A percentile compares a stretch with the other conserved stretches of the same genome.
Evolutionary conservation across 78 protist species (phyloP).

Genomic region (Planoprotostelium fungivorum): DNA sequence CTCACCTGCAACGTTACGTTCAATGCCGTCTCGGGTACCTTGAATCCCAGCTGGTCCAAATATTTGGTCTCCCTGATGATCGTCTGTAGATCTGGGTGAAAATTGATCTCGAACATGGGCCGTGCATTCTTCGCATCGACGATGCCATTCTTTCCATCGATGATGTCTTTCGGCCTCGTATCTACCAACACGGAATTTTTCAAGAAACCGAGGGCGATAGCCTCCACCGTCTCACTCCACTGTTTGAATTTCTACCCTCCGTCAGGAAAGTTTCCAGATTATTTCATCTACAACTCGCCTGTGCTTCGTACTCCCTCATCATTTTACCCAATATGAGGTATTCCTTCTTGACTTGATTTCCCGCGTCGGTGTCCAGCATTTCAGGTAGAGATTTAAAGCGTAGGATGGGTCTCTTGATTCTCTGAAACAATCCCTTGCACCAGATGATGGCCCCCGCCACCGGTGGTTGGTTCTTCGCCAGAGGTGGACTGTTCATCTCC

Average conservation of each 20-base stretch:
- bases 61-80: slow-evolving; percentile 81
- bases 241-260: background rate
- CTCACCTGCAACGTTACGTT: slow-evolving; percentile 72
- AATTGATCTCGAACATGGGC: slow-evolving; percentile 59
- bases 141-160: background rate
- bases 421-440: slow-evolving; percentile 61
- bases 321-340: slow-evolving; percentile 52
- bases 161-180: background rate
- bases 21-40: slow-evolving; percentile 75
- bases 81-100: slow-evolving; percentile 21
- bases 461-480: slow-evolving; percentile 75
- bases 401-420: slow-evolving; percentile 67
- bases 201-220: slow-evolving; percentile 5
- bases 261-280: background rate
- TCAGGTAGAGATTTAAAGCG: slow-evolving; percentile 27
- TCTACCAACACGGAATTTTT: slow-evolving; percentile 7
- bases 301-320: slow-evolving; percentile 57
- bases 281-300: background rate
- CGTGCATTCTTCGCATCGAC: background rate
- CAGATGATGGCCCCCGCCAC: slow-evolving; percentile 84
- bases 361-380: slow-evolving; percentile 17
- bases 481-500: slow-evolving; percentile 69
- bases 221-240: slow-evolving; percentile 11
- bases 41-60: slow-evolving; percentile 68
- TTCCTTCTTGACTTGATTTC: background rate